These are phyloP conservation scores for Pseudogymnoascus sp. DNA, from an alignment of 2,329 filamentous ascomycete genomes.

Conservation along the genomic window DNA sequence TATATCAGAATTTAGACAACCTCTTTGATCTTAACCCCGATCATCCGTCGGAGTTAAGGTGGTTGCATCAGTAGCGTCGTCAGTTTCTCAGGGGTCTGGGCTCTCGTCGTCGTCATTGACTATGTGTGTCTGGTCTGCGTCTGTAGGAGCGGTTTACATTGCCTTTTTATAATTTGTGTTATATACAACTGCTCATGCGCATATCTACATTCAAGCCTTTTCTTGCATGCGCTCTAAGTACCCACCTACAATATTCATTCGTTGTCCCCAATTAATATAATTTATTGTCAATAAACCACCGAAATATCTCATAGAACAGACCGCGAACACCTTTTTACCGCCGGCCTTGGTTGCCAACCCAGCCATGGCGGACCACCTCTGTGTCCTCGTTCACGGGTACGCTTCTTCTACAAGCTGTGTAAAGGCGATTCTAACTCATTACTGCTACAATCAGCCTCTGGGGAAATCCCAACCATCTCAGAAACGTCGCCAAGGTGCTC, in stretches of 20 bases:
- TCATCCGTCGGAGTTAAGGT: background rate
- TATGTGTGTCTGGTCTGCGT: conserved; percentile 35
- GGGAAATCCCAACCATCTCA: conserved; percentile 70
- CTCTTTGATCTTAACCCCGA: background rate
- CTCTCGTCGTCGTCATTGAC: conserved; percentile 86
- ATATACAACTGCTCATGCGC: background rate
- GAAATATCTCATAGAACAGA: background rate
- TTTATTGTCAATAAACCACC: background rate
- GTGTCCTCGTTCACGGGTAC: conserved; percentile 64
- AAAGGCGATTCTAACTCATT: background rate
- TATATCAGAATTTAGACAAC: background rate
- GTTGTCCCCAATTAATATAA: background rate
- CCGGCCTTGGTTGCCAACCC: background rate
- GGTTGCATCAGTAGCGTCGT: background rate
- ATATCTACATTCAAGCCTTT: background rate
- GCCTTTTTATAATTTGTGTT: background rate
- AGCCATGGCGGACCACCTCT: conserved; percentile 54
- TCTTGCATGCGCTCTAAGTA: background rate
- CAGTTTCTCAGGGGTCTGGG: background rate
- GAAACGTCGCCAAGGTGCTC: conserved; percentile 56
- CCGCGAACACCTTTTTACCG: no score
- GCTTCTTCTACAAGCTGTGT: background rate
- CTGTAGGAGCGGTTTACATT: background rate
- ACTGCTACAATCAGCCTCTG: conserved; percentile 46
- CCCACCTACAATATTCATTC: background rate